These are phyloP conservation scores for Papiliotrema flavescens DNA, from an alignment of 1,284 basidiomycete species.

Conservation along the genomic window DNA sequence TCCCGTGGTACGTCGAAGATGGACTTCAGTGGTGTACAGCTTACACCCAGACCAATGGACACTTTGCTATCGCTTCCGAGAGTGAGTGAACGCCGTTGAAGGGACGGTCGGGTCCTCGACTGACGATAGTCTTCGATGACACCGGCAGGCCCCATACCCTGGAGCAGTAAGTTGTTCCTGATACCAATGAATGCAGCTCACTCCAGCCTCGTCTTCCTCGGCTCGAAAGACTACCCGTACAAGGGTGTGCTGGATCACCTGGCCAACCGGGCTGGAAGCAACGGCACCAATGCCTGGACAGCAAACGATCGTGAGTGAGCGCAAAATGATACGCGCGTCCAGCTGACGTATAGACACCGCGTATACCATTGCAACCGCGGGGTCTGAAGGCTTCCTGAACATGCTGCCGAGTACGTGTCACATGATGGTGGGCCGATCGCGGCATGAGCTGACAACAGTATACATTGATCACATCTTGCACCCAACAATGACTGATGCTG, in stretches of 20 bases:
- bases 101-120: neutral
- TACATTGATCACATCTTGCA: conserved; percentile 97
- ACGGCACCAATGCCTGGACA: conserved; percentile 73
- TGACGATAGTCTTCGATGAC: conserved; percentile 74
- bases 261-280: conserved; percentile 94
- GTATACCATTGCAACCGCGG: conserved; percentile 96
- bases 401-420: conserved; percentile 67
- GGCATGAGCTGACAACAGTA: conserved; percentile 51
- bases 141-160: conserved; percentile 90
- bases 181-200: neutral
- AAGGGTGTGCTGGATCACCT: conserved; percentile 96
- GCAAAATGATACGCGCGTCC: too few relatives aligned
- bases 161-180: conserved; percentile 58
- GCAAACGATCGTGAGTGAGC: conserved; percentile 50
- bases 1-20: conserved; percentile 44
- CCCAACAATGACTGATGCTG: conserved; percentile 86
- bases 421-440: too few relatives aligned
- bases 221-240: conserved; percentile 90
- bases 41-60: conserved; percentile 72
- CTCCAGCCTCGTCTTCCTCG: conserved; percentile 80
- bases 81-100: conserved; percentile 55
- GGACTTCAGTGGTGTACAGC: conserved; percentile 5
- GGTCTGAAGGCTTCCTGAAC: conserved; percentile 90
- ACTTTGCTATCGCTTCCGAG: conserved; percentile 89
- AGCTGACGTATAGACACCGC: conserved; percentile 67